These are phyloP conservation scores for Odontarrhena argentea DNA, from an alignment of 345 rosid genomes.

Conservation along the genomic window DNA sequence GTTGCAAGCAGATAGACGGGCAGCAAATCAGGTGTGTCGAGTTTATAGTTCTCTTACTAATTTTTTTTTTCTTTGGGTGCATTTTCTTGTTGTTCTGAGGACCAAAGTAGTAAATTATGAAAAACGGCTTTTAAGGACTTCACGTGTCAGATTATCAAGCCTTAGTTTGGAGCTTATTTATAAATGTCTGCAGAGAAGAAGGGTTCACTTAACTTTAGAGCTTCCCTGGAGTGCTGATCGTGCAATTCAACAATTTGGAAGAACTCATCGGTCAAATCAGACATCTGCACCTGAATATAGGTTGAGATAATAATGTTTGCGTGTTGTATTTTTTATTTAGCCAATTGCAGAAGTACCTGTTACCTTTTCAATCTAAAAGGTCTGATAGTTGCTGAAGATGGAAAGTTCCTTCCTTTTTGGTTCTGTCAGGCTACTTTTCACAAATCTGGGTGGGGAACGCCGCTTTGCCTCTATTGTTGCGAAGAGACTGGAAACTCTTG, in stretches of 20 bases:
- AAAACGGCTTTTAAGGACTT: constrained; percentile 18
- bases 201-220: constrained; percentile 95
- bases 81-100: constrained; percentile 1
- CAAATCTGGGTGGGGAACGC: constrained; percentile 97
- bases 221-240: constrained; percentile 99
- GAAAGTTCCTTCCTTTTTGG: constrained; percentile 30
- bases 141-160: constrained; percentile 2
- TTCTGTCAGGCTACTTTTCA: constrained; percentile 70
- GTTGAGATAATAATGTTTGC: constrained; percentile 45
- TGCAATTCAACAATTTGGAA: constrained; percentile 98
- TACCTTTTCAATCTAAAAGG: constrained; percentile 7
- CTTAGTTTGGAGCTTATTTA: constrained; percentile 22
- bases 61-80: constrained; percentile 8
- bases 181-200: constrained; percentile 64
- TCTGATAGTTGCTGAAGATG: constrained; percentile 15
- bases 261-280: constrained; percentile 98
- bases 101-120: constrained; percentile 8
- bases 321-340: constrained; percentile 26
- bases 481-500: constrained; percentile 94
- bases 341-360: constrained; percentile 8
- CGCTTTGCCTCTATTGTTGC: constrained; percentile 99
- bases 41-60: constrained; percentile 23
- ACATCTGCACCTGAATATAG: constrained; percentile 98
- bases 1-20: constrained; percentile 97
- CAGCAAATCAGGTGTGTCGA: constrained; percentile 70